These are phyloP conservation scores for Saitozyma podzolica DNA, from an alignment of 768 basidiomycete genomes.

Conservation along the genomic window DNA sequence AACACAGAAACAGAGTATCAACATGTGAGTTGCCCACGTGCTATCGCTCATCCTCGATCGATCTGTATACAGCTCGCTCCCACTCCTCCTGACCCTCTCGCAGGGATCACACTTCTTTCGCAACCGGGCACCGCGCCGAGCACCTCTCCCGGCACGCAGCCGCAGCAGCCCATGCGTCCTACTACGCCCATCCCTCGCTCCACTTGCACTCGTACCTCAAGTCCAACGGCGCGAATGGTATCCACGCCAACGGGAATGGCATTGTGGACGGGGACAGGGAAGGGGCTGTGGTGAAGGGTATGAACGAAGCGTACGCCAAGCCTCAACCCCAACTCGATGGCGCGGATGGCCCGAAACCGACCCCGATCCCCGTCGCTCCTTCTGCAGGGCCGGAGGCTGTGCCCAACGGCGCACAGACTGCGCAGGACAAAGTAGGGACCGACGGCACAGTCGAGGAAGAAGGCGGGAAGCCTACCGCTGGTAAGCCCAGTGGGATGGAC, in stretches of 20 bases:
- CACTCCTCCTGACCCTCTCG: not conserved
- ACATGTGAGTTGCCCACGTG: no score
- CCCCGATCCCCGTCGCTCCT: not conserved
- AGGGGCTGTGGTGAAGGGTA: not conserved
- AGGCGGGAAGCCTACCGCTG: constrained; percentile 41
- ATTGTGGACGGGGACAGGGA: not conserved
- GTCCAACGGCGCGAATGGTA: not conserved
- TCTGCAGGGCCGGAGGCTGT: not conserved
- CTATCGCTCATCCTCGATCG: no score
- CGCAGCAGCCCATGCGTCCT: constrained; percentile 42
- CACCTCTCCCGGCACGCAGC: constrained; percentile 40
- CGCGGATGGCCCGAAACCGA: constrained; percentile 1
- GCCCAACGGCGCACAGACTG: constrained; percentile 10
- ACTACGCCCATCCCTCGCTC: constrained; percentile 41
- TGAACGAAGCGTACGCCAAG: not conserved
- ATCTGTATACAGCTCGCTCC: no score
- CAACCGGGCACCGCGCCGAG: constrained; percentile 33
- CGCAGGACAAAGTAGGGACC: constrained; percentile 22
- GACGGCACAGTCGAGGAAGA: constrained; percentile 39
- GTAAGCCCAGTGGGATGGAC: constrained; percentile 35
- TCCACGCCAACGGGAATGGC: not conserved
- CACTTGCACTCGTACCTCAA: constrained; percentile 40
- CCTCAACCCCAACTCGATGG: not conserved
- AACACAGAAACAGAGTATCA: no score
- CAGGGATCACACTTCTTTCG: constrained; percentile 29